Evolutionary conservation across 768 basidiomycete genomes (phyloP), one percentile per base, ranked within the genome.

Genomic region (Boletus rubroflammeus): DNA sequence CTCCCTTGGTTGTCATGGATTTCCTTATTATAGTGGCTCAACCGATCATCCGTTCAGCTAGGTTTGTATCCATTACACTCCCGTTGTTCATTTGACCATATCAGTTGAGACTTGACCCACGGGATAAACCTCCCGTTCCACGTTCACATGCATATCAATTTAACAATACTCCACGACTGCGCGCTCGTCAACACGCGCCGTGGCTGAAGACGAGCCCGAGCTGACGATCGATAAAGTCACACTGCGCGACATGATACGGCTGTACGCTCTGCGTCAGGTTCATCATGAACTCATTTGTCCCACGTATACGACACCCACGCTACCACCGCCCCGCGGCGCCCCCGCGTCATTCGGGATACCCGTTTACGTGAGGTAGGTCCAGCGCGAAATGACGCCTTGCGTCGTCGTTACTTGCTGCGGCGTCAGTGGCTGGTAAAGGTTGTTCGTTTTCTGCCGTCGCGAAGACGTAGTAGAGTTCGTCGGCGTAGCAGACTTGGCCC

Each of bases 401-500:
- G 32, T 34, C 6, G 32, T 29, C 10, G 28, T 28, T 2, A 1
- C 28, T 28, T 15, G 3, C 34, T 34, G 14, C 34, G 34, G 14
- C 10, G 15, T n/a, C 36, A 38, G n/a, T n/a, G 7, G 36, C 36
- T 38, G 29, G 31, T 32, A 32, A 32, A 32, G 11, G 31, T 32
- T 32, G 6, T 38, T n/a, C n/a, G 42, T 54, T 29, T 29, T 52
- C 61, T 5, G 61, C 46, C 21, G 46, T 58, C 11, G 41, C 50
- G 17, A 62, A 55, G 6, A 50, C 53, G 26, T 34, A 59, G 35
- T 58, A 52, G 31, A 62, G 52, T 21, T 59, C 49, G 15, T 62
- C 49, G 8, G 40, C 48, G 19, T 54, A 61, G 14, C 56, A 58
- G 21, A 51, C 13, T 32, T 32, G 32, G 32, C 32, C 32, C 1